Evolutionary conservation across 352 stramenopile species (phyloP).

Genomic region (Phytophthora constricta): DNA sequence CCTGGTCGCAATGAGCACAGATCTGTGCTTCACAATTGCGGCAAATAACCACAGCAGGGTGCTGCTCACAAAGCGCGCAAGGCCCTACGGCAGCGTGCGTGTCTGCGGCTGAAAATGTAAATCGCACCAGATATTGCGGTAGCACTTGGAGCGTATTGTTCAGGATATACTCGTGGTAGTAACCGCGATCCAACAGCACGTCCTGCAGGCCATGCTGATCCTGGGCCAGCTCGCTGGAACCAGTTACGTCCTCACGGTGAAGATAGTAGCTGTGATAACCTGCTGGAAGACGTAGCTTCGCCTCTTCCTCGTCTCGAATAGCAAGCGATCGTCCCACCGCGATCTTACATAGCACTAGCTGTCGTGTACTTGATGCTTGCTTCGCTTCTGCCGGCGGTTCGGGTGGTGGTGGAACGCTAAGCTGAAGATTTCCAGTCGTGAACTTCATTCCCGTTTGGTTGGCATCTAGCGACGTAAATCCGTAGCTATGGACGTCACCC

Average conservation of each 20-base stretch:
- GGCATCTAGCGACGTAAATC: slow-evolving; percentile 55
- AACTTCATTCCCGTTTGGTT: slow-evolving; percentile 69
- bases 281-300: slow-evolving; percentile 45
- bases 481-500: slow-evolving; percentile 57
- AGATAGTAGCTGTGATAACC: slow-evolving; percentile 85
- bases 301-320: slow-evolving; percentile 54
- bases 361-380: slow-evolving; percentile 39
- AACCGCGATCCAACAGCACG: slow-evolving; percentile 38
- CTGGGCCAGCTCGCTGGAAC: slow-evolving; percentile 11
- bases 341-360: slow-evolving; percentile 82
- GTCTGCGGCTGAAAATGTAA: slow-evolving; percentile 49
- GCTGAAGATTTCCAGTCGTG: slow-evolving; percentile 62
- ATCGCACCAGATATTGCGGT: slow-evolving; percentile 75
- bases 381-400: slow-evolving; percentile 21
- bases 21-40: slow-evolving; percentile 72
- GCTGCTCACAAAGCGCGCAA: slow-evolving; percentile 74
- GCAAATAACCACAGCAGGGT: slow-evolving; percentile 55
- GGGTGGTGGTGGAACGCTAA: slow-evolving; percentile 26
- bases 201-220: slow-evolving; percentile 17
- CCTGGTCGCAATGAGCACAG: slow-evolving; percentile 68
- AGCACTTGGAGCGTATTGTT: slow-evolving; percentile 68
- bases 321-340: slow-evolving; percentile 67
- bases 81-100: slow-evolving; percentile 31
- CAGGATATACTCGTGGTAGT: slow-evolving; percentile 84
- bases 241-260: slow-evolving; percentile 17